These are phyloP conservation scores for Pseudophaeomoniella oleicola DNA, from an alignment of 2,329 filamentous ascomycete genomes.

Conservation along the genomic window DNA sequence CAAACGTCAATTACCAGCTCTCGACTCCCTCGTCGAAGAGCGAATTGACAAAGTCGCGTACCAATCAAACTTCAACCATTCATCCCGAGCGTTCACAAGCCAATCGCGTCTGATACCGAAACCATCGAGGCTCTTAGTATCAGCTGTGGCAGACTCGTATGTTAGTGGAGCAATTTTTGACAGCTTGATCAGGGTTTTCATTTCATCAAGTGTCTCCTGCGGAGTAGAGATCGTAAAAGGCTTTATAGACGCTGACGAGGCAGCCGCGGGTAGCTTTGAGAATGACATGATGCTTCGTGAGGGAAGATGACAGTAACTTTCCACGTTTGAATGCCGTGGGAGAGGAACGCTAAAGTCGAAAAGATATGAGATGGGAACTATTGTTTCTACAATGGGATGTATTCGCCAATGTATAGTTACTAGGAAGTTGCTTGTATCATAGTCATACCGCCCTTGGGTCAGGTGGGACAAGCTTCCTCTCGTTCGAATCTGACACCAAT, in stretches of 20 bases:
- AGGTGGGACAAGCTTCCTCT: too few relatives aligned
- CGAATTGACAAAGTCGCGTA: not conserved
- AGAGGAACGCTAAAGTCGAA: too few relatives aligned
- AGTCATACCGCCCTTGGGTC: too few relatives aligned
- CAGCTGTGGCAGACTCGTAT: not conserved
- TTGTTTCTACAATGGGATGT: too few relatives aligned
- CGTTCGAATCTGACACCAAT: too few relatives aligned
- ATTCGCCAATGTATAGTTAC: too few relatives aligned
- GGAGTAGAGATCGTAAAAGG: constrained; percentile 1
- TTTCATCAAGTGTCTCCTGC: not conserved
- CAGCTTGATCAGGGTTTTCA: constrained; percentile 1
- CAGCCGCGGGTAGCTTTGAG: not conserved
- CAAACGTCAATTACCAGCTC: not conserved
- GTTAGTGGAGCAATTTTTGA: not conserved
- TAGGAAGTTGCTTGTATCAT: too few relatives aligned
- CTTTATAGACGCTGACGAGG: not conserved
- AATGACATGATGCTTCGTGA: not conserved
- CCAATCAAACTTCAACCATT: constrained; percentile 1
- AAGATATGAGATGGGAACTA: too few relatives aligned
- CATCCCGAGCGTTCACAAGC: constrained; percentile 1
- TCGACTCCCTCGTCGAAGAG: not conserved
- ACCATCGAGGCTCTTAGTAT: not conserved
- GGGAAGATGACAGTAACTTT: too few relatives aligned
- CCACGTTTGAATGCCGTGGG: too few relatives aligned
- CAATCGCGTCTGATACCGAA: constrained; percentile 1